Evolutionary conservation across 495 filamentous ascomycete species (phyloP).

Genomic region (Aspergillus ellipticus): DNA sequence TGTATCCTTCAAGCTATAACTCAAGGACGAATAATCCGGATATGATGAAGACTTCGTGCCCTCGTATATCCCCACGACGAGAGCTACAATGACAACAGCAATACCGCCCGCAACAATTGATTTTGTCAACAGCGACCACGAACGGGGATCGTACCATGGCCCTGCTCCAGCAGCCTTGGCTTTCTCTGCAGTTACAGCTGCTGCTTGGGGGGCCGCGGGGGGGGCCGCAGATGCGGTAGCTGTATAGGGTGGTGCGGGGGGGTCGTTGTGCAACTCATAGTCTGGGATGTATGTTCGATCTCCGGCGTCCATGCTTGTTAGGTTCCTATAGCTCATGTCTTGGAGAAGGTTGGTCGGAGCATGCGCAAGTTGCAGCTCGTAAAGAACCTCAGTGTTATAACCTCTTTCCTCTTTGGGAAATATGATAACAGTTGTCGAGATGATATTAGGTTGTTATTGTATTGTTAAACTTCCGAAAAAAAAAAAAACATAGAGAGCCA

Average conservation of each 20-base stretch:
- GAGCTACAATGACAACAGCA: constrained; percentile 42
- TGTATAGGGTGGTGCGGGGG: neutral
- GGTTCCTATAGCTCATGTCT: neutral
- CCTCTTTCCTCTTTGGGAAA: neutral
- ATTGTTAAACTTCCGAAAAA: neutral
- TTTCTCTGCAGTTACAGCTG: neutral
- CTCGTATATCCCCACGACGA: constrained; percentile 52
- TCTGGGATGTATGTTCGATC: neutral
- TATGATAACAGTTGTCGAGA: neutral
- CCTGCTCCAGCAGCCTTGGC: neutral
- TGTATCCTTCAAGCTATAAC: constrained; percentile 47
- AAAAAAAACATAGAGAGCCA: neutral
- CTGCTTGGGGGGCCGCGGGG: neutral
- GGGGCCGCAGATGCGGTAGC: neutral
- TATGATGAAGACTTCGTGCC: constrained; percentile 47
- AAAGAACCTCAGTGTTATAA: neutral
- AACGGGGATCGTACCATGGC: constrained; percentile 47
- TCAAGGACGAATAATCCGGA: constrained; percentile 49
- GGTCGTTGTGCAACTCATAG: neutral
- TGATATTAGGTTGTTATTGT: neutral
- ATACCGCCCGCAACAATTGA: constrained; percentile 29
- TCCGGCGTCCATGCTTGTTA: neutral
- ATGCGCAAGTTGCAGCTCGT: neutral
- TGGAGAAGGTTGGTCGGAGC: neutral
- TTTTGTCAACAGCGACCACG: constrained; percentile 47